Evolutionary conservation across 129 eudicot species (phyloP).

Genomic region (Sambucus nigra): DNA sequence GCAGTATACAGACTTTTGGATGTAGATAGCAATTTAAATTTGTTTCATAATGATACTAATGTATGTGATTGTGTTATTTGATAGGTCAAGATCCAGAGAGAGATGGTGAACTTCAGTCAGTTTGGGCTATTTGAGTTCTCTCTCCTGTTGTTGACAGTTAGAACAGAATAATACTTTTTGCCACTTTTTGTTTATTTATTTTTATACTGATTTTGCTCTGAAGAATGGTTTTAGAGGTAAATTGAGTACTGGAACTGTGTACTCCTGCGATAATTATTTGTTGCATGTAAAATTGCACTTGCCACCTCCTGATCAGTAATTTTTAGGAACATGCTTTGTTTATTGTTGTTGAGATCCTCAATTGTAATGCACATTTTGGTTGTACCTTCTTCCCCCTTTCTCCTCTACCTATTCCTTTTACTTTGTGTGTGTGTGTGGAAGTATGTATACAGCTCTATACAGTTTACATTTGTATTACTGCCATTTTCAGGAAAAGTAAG

Average conservation of each 20-base stretch:
- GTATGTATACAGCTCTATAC: too few relatives aligned
- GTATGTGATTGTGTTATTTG: slow-evolving; percentile 3
- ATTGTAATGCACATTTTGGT: too few relatives aligned
- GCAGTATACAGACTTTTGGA: neutral
- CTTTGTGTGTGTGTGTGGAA: too few relatives aligned
- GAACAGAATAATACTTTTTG: slow-evolving; percentile 18
- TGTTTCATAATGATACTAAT: neutral
- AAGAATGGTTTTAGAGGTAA: slow-evolving; percentile 15
- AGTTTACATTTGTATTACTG: too few relatives aligned
- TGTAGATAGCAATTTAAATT: neutral
- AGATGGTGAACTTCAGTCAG: slow-evolving; percentile 29
- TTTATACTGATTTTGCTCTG: slow-evolving; percentile 17
- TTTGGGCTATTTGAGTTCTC: slow-evolving; percentile 14
- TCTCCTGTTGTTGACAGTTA: slow-evolving; percentile 5
- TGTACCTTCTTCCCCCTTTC: too few relatives aligned
- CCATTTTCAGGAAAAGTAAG: too few relatives aligned
- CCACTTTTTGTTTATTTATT: slow-evolving; percentile 1
- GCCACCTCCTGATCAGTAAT: too few relatives aligned
- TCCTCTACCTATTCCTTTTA: too few relatives aligned
- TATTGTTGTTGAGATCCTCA: too few relatives aligned
- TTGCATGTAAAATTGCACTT: slow-evolving; percentile 20
- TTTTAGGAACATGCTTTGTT: too few relatives aligned
- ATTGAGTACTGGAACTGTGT: slow-evolving; percentile 6
- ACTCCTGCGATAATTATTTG: slow-evolving; percentile 2
- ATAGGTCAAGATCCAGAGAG: slow-evolving; percentile 27